Evolutionary conservation across 495 filamentous ascomycete species (phyloP).

Genomic region (Trichoderma gamsii): DNA sequence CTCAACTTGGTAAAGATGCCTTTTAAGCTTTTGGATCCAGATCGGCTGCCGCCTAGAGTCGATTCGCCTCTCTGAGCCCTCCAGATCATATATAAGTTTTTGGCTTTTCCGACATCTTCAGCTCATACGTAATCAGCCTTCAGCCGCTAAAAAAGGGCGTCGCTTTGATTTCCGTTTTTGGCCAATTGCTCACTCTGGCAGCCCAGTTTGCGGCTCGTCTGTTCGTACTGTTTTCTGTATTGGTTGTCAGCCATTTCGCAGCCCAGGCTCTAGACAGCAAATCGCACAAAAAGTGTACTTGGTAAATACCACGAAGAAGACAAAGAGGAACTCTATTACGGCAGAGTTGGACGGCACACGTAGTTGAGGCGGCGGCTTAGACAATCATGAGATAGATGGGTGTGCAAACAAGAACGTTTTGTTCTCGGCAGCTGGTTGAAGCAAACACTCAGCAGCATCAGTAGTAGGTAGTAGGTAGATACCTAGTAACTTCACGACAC

Average conservation of each 20-base stretch:
- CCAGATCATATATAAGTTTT: not conserved
- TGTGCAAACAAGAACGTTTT: too few relatives aligned
- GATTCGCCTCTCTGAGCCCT: conserved; percentile 1
- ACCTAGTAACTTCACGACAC: too few relatives aligned
- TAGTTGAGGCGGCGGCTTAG: conserved; percentile 1
- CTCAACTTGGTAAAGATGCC: not conserved
- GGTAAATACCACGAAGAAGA: not conserved
- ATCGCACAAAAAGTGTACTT: not conserved
- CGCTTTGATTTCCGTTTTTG: not conserved
- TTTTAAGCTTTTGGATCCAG: conserved; percentile 12
- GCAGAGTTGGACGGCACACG: not conserved
- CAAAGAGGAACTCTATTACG: not conserved
- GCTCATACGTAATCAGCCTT: conserved; percentile 13
- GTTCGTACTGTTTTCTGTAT: not conserved
- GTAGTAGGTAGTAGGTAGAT: too few relatives aligned
- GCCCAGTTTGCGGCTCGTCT: not conserved
- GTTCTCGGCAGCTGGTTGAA: too few relatives aligned
- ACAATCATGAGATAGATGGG: not conserved
- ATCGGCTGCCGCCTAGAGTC: conserved; percentile 9
- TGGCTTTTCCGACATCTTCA: not conserved
- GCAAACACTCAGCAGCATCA: too few relatives aligned
- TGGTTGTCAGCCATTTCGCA: not conserved
- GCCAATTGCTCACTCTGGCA: not conserved
- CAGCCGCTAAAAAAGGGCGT: conserved; percentile 2
- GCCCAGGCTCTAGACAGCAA: not conserved